Conservation (phyloP, 768 basidiomycete genomes). For the Leucocoprinus leucothites region DNA sequence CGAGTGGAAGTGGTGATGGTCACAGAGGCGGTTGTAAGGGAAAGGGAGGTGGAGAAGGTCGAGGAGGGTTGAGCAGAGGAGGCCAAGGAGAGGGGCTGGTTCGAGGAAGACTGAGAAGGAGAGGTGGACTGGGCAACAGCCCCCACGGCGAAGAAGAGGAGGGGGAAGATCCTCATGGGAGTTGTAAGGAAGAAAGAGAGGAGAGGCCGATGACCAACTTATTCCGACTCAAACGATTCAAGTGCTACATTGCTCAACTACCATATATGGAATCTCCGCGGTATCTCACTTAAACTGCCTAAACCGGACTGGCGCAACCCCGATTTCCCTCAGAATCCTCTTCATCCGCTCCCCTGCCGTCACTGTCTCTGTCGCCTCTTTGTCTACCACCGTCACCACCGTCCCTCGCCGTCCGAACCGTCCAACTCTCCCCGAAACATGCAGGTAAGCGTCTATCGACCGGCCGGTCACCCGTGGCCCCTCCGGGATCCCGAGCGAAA, state of each 20-base stretch:
- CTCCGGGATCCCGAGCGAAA: conserved; percentile 62
- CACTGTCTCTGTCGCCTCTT: conserved; percentile 27
- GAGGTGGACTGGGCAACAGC: conserved; percentile 18
- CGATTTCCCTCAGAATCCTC: conserved; percentile 42
- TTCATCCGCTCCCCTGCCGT: conserved; percentile 31
- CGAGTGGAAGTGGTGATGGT: conserved; percentile 51
- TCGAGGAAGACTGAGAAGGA: no score
- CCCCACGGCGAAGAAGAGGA: conserved; percentile 14
- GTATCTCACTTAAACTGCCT: conserved; percentile 45
- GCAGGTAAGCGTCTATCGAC: conserved; percentile 60
- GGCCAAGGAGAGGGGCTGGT: not conserved
- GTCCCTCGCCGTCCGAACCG: conserved; percentile 65
- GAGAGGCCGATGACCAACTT: conserved; percentile 10
- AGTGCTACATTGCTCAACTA: conserved; percentile 7
- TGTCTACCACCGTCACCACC: conserved; percentile 61
- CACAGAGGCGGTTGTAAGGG: conserved; percentile 43
- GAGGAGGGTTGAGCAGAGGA: conserved; percentile 20
- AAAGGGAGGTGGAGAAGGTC: conserved; percentile 45
- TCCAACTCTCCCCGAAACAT: conserved; percentile 74
- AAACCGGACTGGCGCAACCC: conserved; percentile 42
- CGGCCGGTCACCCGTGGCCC: conserved; percentile 35
- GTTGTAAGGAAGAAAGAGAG: conserved; percentile 14
- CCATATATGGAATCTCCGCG: not conserved
- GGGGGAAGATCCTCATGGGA: conserved; percentile 20
- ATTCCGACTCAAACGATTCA: conserved; percentile 11